Evolutionary conservation across 164 flowering plant genomes (phyloP).

Genomic region (Vitis amurensis): DNA sequence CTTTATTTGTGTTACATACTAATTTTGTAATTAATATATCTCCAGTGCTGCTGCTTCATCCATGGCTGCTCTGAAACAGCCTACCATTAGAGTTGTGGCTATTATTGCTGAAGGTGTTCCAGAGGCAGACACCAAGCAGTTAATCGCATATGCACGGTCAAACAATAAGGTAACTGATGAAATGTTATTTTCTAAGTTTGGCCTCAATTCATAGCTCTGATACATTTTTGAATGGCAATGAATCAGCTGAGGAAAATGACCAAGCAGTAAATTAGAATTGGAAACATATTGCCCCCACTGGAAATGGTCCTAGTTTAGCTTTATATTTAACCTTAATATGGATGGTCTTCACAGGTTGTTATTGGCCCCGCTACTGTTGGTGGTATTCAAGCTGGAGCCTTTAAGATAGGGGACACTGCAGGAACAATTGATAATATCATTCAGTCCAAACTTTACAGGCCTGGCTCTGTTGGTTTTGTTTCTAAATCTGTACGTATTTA

Average conservation of each 20-base stretch:
- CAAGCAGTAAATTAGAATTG: background rate
- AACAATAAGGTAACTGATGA: constrained; percentile 76
- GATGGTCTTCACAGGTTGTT: constrained; percentile 63
- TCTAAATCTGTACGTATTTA: constrained; percentile 84
- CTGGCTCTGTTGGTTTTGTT: constrained; percentile 99
- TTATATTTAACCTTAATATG: constrained; percentile 2
- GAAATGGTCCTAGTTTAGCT: background rate
- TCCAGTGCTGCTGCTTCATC: constrained; percentile 97
- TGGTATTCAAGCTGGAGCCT: constrained; percentile 95
- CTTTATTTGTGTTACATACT: background rate
- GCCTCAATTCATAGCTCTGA: no score
- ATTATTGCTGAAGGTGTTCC: constrained; percentile 99
- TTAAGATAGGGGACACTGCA: constrained; percentile 94
- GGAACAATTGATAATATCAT: constrained; percentile 94
- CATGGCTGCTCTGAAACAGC: constrained; percentile 91
- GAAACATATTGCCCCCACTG: background rate
- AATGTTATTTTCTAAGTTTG: background rate
- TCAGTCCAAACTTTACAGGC: constrained; percentile 97
- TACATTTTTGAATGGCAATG: background rate
- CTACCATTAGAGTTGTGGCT: constrained; percentile 92
- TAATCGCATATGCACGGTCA: constrained; percentile 89
- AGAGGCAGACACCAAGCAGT: constrained; percentile 90
- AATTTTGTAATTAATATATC: constrained; percentile 6
- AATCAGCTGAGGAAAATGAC: background rate
- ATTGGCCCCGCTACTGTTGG: constrained; percentile 99